Percentiles rank a stretch among this genome's conserved stretches.
phyloP scores from a whole-genome alignment of 1,139 yeast species.

The Torulaspora globosa region DNA sequence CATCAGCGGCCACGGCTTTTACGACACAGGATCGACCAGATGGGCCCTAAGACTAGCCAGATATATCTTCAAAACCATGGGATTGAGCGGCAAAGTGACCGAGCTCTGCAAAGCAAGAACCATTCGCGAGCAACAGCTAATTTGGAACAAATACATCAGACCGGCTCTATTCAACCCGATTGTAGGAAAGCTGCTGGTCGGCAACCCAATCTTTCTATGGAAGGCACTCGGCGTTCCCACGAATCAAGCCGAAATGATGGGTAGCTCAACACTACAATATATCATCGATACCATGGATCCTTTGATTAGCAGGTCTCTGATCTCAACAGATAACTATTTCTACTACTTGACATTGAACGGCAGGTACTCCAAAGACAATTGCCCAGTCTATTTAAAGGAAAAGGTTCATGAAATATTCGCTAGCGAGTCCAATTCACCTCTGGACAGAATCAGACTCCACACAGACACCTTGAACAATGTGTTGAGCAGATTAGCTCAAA shows the following conservation, averaged over 20 bases:
- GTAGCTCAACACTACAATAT: constrained; percentile 63
- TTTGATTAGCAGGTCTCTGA: constrained; percentile 54
- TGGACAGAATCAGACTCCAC: constrained; percentile 69
- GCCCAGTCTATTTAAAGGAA: constrained; percentile 70
- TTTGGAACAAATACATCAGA: constrained; percentile 60
- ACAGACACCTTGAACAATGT: constrained; percentile 78
- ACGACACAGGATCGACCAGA: constrained; percentile 78
- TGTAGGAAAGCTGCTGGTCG: constrained; percentile 62
- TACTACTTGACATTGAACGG: constrained; percentile 68
- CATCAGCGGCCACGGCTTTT: constrained; percentile 54
- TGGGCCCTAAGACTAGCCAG: constrained; percentile 76
- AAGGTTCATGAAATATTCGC: constrained; percentile 47
- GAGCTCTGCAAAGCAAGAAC: constrained; percentile 56
- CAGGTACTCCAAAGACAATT: constrained; percentile 55
- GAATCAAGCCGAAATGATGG: constrained; percentile 79
- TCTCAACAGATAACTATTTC: constrained; percentile 72
- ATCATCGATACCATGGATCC: constrained; percentile 79
- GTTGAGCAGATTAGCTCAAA: constrained; percentile 56
- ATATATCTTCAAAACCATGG: constrained; percentile 54
- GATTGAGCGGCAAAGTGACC: constrained; percentile 50
- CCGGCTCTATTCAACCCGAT: constrained; percentile 70
- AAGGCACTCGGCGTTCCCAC: constrained; percentile 84
- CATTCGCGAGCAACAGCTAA: constrained; percentile 54
- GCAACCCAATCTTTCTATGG: constrained; percentile 82
- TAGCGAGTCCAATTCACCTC: constrained; percentile 40